Evolutionary conservation across 2,329 filamentous ascomycete genomes (phyloP), one percentile per base, ranked within the genome.

Genomic region (Xylariaceae sp.): DNA sequence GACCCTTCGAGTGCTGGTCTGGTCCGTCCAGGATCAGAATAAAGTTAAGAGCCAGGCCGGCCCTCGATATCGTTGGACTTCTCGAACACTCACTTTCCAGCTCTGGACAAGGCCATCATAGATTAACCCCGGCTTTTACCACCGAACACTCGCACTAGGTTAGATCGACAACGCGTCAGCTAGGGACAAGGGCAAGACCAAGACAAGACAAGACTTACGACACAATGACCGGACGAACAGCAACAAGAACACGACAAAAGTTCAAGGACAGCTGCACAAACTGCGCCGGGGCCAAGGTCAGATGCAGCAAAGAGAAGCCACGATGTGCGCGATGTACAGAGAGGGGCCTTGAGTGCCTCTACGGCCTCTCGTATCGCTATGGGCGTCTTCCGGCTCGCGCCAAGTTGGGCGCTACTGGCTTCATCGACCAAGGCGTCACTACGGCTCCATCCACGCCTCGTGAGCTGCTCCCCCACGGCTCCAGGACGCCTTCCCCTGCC

Each of bases 221-320:
- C 34, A 39, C 31, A 19, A 50, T 50, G 47, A 48, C 47, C 27
- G 45, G 47, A 34, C 42, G 47, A 48, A 45, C 48, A 36, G 41
- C 47, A n/a, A 48, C 45, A 13, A 48, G 49, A 43, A 50, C 42
- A 14, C 49, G 49, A 31, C 49, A 51, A 24, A 51, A 51, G 40
- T 51, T 46, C 44, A 51, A 51, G 39, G 51, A 53, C 37, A 53
- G 51, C 33, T 53, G 51, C 37, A 47, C 41, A 13, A 40, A 47
- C 39, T 53, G 51, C 34, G 49, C 51, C 23, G 40, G 43, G 5
- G 50, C 51, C 16, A 53, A 53, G 38, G 50, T 53, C 31, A 50
- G 49, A 21, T 53, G 51, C 31, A 47, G 40, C 35, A 53, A 49
- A 33, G 49, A 53, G 28, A 52, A 50, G 34, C 51, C 51, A 12